Evolutionary conservation across 2,329 filamentous ascomycete species (phyloP).

Genomic region (Orbilia oligospora): DNA sequence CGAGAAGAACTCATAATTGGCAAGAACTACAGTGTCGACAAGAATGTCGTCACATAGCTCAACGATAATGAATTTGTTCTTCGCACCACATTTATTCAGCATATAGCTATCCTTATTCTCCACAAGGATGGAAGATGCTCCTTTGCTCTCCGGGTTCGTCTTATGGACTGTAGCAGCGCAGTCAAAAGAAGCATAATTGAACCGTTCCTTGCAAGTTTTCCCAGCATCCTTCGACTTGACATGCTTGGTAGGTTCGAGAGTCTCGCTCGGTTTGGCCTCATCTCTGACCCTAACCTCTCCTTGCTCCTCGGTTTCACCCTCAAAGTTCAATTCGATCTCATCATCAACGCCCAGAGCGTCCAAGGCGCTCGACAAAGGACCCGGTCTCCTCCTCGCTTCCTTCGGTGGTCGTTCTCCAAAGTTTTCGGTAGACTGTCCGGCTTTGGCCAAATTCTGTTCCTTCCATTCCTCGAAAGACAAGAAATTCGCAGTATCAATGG

Average conservation of each 20-base stretch:
- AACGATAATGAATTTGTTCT: slow-evolving; percentile 94
- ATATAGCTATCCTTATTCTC: slow-evolving; percentile 99
- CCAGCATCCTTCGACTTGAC: slow-evolving; percentile 84
- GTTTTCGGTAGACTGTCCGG: slow-evolving; percentile 82
- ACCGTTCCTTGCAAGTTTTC: slow-evolving; percentile 96
- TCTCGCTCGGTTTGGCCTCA: slow-evolving; percentile 63
- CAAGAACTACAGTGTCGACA: slow-evolving; percentile 95
- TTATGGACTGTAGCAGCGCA: slow-evolving; percentile 94
- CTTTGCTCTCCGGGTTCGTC: slow-evolving; percentile 87
- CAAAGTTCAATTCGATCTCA: slow-evolving; percentile 84
- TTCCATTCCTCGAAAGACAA: slow-evolving; percentile 99
- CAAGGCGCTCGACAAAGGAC: slow-evolving; percentile 76
- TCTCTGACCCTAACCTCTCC: slow-evolving; percentile 61
- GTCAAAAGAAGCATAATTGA: slow-evolving; percentile 98
- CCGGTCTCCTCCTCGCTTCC: slow-evolving; percentile 70
- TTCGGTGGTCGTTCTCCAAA: slow-evolving; percentile 73
- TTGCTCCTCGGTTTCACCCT: slow-evolving; percentile 66
- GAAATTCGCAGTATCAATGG: slow-evolving; percentile 83
- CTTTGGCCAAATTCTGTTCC: slow-evolving; percentile 87
- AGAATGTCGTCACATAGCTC: slow-evolving; percentile 89
- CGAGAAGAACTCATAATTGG: slow-evolving; percentile 99
- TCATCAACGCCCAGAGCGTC: slow-evolving; percentile 88
- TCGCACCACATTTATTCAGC: slow-evolving; percentile 87
- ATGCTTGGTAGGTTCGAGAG: slow-evolving; percentile 64
- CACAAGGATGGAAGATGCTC: slow-evolving; percentile 86